Conservation (phyloP, 495 filamentous ascomycete species). For the Parathielavia hyrcaniae region DNA sequence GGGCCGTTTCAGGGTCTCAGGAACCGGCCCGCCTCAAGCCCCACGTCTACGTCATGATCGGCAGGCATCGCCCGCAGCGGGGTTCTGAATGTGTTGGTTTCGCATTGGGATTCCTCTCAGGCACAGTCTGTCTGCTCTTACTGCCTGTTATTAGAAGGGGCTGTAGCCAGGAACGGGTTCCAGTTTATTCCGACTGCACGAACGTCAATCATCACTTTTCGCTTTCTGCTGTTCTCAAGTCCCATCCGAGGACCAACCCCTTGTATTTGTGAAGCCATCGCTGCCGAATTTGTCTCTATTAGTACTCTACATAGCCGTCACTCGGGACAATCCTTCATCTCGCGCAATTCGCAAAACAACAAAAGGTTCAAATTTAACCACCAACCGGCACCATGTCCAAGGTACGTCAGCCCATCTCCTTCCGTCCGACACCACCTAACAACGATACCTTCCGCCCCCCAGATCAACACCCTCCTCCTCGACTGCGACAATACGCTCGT, state of each 20-base stretch:
- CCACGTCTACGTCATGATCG: constrained; percentile 14
- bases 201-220: too few species aligned
- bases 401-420: neutral
- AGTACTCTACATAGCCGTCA: too few species aligned
- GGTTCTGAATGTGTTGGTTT: neutral
- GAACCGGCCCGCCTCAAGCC: neutral
- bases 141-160: too few species aligned
- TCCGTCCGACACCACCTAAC: neutral
- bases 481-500: constrained; percentile 98
- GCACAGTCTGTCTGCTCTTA: neutral
- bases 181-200: too few species aligned
- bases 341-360: too few species aligned
- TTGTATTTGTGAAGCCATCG: too few species aligned
- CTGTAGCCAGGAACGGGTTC: too few species aligned
- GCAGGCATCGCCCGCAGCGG: constrained; percentile 1
- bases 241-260: too few species aligned
- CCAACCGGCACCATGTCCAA: constrained; percentile 17
- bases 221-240: too few species aligned
- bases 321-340: too few species aligned
- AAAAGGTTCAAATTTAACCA: too few species aligned
- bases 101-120: constrained; percentile 2
- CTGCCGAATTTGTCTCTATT: too few species aligned
- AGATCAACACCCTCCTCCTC: constrained; percentile 61
- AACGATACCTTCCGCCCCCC: neutral
- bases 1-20: constrained; percentile 10